These are phyloP conservation scores for Boechera stricta DNA, from an alignment of 345 rosid genomes.

Conservation along the genomic window DNA sequence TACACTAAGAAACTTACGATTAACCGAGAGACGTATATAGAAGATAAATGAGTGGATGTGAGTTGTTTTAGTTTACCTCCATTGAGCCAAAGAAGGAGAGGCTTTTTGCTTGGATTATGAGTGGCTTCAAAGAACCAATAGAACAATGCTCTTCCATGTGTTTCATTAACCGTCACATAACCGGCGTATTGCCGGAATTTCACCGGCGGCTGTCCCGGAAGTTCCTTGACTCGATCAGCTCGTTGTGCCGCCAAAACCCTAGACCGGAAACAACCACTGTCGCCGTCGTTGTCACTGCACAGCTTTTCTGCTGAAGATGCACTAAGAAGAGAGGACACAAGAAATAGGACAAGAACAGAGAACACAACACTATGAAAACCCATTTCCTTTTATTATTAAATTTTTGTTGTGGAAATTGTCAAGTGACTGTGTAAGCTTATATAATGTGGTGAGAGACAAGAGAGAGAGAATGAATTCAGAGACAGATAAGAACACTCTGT, in stretches of 20 bases:
- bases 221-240: slow-evolving; percentile 57
- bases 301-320: slow-evolving; percentile 25
- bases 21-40: neutral
- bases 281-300: slow-evolving; percentile 32
- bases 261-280: slow-evolving; percentile 37
- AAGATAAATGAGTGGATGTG: slow-evolving; percentile 6
- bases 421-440: slow-evolving; percentile 42
- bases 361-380: slow-evolving; percentile 24
- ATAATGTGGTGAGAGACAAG: slow-evolving; percentile 35
- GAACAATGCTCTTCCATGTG: slow-evolving; percentile 78
- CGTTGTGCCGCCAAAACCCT: slow-evolving; percentile 51
- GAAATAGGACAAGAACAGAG: slow-evolving; percentile 43
- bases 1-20: slow-evolving; percentile 11
- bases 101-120: slow-evolving; percentile 50
- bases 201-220: slow-evolving; percentile 77
- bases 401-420: slow-evolving; percentile 23
- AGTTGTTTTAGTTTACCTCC: slow-evolving; percentile 58
- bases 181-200: slow-evolving; percentile 78
- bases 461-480: slow-evolving; percentile 17
- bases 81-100: slow-evolving; percentile 83
- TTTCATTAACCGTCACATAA: slow-evolving; percentile 72
- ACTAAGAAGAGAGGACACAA: slow-evolving; percentile 38
- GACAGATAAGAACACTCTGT: slow-evolving; percentile 53
- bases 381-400: neutral
- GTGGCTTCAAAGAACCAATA: slow-evolving; percentile 87